These are phyloP conservation scores for Cerioporus squamosus DNA, from an alignment of 1,284 basidiomycete species.

Conservation along the genomic window DNA sequence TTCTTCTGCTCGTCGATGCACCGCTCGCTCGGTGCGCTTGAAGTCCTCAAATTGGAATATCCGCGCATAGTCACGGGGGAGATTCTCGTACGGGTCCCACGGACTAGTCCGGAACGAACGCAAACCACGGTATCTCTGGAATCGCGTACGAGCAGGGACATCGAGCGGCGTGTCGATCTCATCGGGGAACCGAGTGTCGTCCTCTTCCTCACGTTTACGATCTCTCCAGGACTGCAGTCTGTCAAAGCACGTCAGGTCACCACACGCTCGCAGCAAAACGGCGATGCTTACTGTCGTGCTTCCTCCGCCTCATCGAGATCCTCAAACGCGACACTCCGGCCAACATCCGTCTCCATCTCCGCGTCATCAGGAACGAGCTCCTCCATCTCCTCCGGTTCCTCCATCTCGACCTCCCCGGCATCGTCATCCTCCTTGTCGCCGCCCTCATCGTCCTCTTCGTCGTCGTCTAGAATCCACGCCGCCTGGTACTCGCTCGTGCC, in stretches of 20 bases:
- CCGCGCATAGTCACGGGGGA: slow-evolving; percentile 91
- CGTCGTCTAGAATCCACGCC: slow-evolving; percentile 89
- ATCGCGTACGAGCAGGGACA: slow-evolving; percentile 83
- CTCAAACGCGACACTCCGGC: slow-evolving; percentile 63
- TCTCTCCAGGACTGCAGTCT: slow-evolving; percentile 76
- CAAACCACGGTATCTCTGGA: slow-evolving; percentile 92
- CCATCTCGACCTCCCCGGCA: slow-evolving; percentile 48
- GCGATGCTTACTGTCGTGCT: slow-evolving; percentile 69
- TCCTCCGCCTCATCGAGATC: slow-evolving; percentile 87
- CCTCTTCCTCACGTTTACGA: slow-evolving; percentile 71
- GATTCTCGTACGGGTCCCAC: slow-evolving; percentile 98
- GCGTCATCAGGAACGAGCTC: slow-evolving; percentile 60
- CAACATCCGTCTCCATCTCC: slow-evolving; percentile 68
- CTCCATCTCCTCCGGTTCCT: slow-evolving; percentile 66
- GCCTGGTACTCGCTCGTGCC: slow-evolving; percentile 95
- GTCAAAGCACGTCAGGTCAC: slow-evolving; percentile 7
- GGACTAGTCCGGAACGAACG: slow-evolving; percentile 93
- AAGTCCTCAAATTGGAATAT: slow-evolving; percentile 99
- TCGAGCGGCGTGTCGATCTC: slow-evolving; percentile 97
- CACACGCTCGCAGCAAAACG: neutral
- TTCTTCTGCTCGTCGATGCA: slow-evolving; percentile 67
- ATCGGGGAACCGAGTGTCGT: slow-evolving; percentile 90
- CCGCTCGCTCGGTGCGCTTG: slow-evolving; percentile 81
- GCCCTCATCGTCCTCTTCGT: slow-evolving; percentile 67
- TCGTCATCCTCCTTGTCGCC: slow-evolving; percentile 47